These are phyloP conservation scores for Fomitiporia mediterranea DNA, from an alignment of 1,284 basidiomycete genomes.

Conservation along the genomic window DNA sequence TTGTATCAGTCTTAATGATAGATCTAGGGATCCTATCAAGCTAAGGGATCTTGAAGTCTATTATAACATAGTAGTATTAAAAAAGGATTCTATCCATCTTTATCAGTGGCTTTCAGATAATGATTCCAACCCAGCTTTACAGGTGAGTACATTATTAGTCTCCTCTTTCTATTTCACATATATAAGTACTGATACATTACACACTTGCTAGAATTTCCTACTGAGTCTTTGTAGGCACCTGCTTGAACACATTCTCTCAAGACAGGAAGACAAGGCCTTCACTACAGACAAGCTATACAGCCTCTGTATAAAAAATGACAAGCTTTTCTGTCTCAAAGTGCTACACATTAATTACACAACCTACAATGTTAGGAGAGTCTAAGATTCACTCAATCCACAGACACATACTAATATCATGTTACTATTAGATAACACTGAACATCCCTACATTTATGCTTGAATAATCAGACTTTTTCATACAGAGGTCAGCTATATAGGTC, in stretches of 20 bases:
- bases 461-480: conserved; percentile 23
- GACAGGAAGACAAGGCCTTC: conserved; percentile 22
- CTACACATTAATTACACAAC: conserved; percentile 40
- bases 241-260: conserved; percentile 20
- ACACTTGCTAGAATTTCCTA: conserved; percentile 22
- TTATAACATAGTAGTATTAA: background rate
- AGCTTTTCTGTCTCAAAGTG: conserved; percentile 31
- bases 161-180: background rate
- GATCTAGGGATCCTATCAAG: background rate
- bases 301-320: conserved; percentile 22
- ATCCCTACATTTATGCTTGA: conserved; percentile 25
- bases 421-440: conserved; percentile 20
- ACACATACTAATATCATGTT: conserved; percentile 35
- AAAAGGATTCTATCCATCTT: background rate
- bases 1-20: background rate
- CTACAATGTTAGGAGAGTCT: conserved; percentile 36
- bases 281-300: conserved; percentile 17
- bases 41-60: background rate
- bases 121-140: background rate
- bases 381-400: conserved; percentile 36
- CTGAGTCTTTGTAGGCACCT: conserved; percentile 25
- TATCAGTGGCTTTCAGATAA: background rate
- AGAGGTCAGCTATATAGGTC: background rate
- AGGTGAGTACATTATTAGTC: background rate
- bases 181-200: background rate